These are phyloP conservation scores for Echeveria elegans DNA, from an alignment of 164 flowering plant genomes.

Conservation along the genomic window DNA sequence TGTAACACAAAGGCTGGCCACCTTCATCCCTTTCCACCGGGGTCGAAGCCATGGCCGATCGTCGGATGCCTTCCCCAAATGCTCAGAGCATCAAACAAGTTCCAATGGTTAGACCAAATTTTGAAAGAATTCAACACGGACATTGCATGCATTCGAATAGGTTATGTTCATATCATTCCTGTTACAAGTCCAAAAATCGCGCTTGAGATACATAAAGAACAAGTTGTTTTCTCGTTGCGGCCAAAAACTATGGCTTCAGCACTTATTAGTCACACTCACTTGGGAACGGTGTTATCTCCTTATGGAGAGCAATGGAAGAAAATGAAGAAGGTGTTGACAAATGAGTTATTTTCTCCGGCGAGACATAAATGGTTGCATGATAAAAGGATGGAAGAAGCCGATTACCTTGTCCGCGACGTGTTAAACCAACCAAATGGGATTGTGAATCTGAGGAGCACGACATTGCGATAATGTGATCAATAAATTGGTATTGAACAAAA, in stretches of 20 bases:
- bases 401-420: constrained; percentile 12
- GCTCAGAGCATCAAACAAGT: neutral
- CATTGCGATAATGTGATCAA: no score
- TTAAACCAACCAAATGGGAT: no score
- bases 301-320: constrained; percentile 22
- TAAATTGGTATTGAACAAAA: no score
- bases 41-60: neutral
- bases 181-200: constrained; percentile 17
- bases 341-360: constrained; percentile 11
- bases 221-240: constrained; percentile 17
- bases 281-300: constrained; percentile 12
- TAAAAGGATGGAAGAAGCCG: constrained; percentile 21
- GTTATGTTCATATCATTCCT: constrained; percentile 17
- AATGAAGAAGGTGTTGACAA: constrained; percentile 16
- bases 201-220: constrained; percentile 14
- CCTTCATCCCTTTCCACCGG: neutral
- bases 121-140: neutral
- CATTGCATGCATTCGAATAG: constrained; percentile 17
- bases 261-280: constrained; percentile 5
- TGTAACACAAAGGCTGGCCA: no score
- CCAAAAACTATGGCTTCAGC: constrained; percentile 10
- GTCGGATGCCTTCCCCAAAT: neutral
- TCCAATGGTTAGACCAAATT: neutral
- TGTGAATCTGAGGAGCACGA: no score
- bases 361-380: constrained; percentile 13